Base-by-base conservation (phyloP, 306 rosid genomes). In the Dalbergia cochinchinensis region DNA sequence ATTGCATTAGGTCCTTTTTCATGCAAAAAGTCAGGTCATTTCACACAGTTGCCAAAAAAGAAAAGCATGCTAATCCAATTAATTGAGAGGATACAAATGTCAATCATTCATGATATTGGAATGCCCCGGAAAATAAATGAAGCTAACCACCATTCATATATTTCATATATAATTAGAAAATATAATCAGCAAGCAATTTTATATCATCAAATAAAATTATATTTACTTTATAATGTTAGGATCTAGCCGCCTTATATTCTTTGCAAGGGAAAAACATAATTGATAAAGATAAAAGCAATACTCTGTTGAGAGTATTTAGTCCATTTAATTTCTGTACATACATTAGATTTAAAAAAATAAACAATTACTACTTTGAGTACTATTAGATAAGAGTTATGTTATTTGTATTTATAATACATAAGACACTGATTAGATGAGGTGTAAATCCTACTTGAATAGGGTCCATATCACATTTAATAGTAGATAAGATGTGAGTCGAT, bases 31-130 rank as follows among this genome's bases (percentile, higher is more conserved):
- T 64, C 73, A 26, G 9, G 51, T 14, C 73, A 22, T n/a, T 18
- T 5, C 5, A 37, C 11, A 6, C 48, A 58, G 16, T 68, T 66
- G 51, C 35, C 76, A 7, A 54, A 18, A 73, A 54, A 7, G 70
- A 63, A 71, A 70, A 19, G 6, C 53, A 44, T 60, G 26, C 35
- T 64, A 44, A 71, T 42, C 69, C 73, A 70, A 70, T 14, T 50
- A 50, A 55, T 55, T 54, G 6, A 63, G 15, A 69, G 15, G 16
- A 59, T 31, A 37, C 39, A 59, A 16, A 22, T 68, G 62, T 59
- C 8, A 47, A 45, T 20, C 22, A 74, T 75, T n/a, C n/a, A 34
- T 58, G 8, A 57, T 47, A 14, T 73, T 55, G 50, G 35, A 47
- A 60, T 67, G 37, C 15, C 18, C 4, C 1, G 39, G 18, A 14